Evolutionary conservation across 495 filamentous ascomycete genomes (phyloP), one percentile per base, ranked within the genome.

Genomic region (Penicillium cinerascens): DNA sequence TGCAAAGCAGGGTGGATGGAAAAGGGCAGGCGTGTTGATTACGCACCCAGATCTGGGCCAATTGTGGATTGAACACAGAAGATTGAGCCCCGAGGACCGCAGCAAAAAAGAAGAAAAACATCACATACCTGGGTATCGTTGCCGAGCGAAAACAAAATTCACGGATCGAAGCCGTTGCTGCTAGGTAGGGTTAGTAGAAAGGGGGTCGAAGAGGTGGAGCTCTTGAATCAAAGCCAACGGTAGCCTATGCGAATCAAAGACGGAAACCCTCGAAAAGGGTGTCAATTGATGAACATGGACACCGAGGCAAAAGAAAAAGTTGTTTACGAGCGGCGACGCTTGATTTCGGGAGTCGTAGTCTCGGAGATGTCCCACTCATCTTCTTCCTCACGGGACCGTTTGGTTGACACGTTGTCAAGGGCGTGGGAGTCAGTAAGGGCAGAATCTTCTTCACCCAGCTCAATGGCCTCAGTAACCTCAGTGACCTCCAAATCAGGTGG

Each of bases 321-420:
- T 29, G 38, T 48, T 60, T 60, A 66, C 42, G 65, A 64, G 41
- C 67, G 67, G 21, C 54, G 61, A 45, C 65, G 65, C 40, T 70
- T 70, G 48, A 49, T 37, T 23, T 68, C 67, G 25, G 58, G 59
- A 8, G 54, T 42, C 3, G 57, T 53, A 16, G 58, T 42, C 35
- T 60, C 54, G 29, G 40, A 52, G 21, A 59, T 39, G 15, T 68
- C 67, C 55, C 59, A 58, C 25, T 68, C 65, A n/a, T 68, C 63
- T 41, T 68, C 67, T 22, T 61, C 54, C n/a, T 58, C 65, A 42
- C 63, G 67, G n/a, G 65, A 57, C 23, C 65, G 60, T 54, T 70
- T 68, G 50, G 55, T 25, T 40, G 65, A 64, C 15, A 44, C 22
- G 20, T 52, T 63, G 11, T 58, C 51, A 48, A 41, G 44, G 17